Conservation (phyloP, 148 eudicot species). For the Spergularia marina region DNA sequence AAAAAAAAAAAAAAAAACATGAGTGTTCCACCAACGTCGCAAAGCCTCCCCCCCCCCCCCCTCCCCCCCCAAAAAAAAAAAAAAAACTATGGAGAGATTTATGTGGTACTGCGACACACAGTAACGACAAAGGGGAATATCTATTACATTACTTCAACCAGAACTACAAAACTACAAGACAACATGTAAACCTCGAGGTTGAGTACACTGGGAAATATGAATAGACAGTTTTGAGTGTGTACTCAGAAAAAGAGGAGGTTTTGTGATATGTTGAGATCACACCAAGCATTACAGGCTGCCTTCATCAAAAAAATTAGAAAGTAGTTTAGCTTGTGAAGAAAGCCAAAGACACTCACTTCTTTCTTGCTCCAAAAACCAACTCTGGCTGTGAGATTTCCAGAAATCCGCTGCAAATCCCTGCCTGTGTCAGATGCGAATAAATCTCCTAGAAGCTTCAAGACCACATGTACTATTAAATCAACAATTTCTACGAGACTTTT, state of each 20-base stretch:
- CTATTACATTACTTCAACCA: not conserved
- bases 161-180: not conserved
- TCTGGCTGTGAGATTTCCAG: conserved; percentile 69
- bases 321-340: not conserved
- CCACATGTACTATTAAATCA: not conserved
- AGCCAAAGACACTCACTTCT: conserved; percentile 49
- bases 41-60: not conserved
- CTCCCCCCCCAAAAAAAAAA: too few species aligned
- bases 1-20: not conserved
- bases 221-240: not conserved
- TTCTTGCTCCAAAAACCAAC: conserved; percentile 70
- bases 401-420: conserved; percentile 95
- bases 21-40: not conserved
- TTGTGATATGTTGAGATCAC: not conserved
- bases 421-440: conserved; percentile 58
- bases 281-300: conserved; percentile 1
- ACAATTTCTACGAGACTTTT: not conserved
- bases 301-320: not conserved
- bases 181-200: not conserved
- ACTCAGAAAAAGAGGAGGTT: not conserved
- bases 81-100: not conserved
- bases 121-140: not conserved
- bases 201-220: not conserved
- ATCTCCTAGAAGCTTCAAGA: conserved; percentile 33
- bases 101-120: not conserved